Base-by-base conservation (phyloP, 352 stramenopile genomes). In the Phytophthora gonapodyides region DNA sequence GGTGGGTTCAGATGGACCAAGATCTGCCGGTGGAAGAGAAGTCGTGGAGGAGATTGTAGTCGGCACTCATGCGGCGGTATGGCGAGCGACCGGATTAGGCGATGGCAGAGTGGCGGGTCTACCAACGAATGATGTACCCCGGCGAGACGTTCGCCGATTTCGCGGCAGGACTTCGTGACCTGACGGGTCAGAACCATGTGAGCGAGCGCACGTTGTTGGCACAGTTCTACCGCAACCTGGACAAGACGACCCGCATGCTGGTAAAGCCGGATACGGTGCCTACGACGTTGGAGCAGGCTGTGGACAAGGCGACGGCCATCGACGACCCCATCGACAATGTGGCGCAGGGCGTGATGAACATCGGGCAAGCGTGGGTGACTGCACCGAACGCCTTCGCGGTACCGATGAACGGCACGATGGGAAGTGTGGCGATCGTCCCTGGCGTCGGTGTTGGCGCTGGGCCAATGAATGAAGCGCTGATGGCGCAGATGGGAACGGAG, bases 1-100 rank as follows among this genome's bases (percentile, higher is more conserved):
- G 40, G 40, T 46, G 16, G 17, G 38, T 46, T 13, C n/a, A 46
- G 15, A 46, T 46, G 40, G 40, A 46, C 40, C n/a, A 46, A 15
- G 40, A 46, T n/a, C 8, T 46, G n/a, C 4, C 16, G 2, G 31
- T 9, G 7, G 13, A 21, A 7, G 16, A 46, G 16, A n/a, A 11
- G 2, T 31, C 40, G n/a, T 46, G 40, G 40, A 46, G 16, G n/a
- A 30, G 8, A 3, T 11, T 46, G 16, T 31, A 46, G 8, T 2
- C 16, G 2, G n/a, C 40, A 11, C 16, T 46, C 4, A n/a, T 46
- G 2, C 3, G 40, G 3, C n/a, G 40, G 1, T 46, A 46, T 13
- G n/a, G 40, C 12, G 40, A 46, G 8, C 40, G 40, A 1, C 11
- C 40, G 1, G 40, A 46, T 10, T 15, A 46, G 40, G 24, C 40